Evolutionary conservation across 2,329 filamentous ascomycete genomes (phyloP), one percentile per base, ranked within the genome.

Genomic region (Colletotrichum australisinense): DNA sequence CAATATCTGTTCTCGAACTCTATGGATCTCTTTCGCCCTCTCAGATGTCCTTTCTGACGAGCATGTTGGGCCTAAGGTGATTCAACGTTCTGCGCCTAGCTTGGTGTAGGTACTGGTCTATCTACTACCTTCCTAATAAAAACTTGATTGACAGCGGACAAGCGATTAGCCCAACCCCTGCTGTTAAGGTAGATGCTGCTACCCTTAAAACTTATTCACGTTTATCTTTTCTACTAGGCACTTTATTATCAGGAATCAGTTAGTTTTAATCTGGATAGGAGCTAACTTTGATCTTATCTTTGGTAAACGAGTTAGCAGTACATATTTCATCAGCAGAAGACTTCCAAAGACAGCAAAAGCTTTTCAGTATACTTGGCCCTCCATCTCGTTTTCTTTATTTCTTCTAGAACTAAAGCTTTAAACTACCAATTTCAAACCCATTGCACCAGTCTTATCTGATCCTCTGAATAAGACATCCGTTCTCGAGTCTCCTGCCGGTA

Each of bases 1-100:
- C 30, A 19, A 8, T 22, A 46, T 57, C 57, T 57, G 64, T 72
- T 64, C 65, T 63, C 69, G 65, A 6, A 58, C 42, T 46, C 16
- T 46, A 46, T 16, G 16, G 9, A 32, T 24, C 26, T 42, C 9
- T 32, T 28, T 26, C 58, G 65, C 28, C 49, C 69, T 67, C 57
- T 72, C 59, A 30, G 11, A 7, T 26, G 5, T 16, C 58, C 30
- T 26, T 24, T 56, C 58, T 63, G n/a, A 64, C 66, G 28, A 68
- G 42, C 11, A 22, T 52, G 53, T 46, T 46, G 58, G 63, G 69
- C 58, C 65, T 46, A 58, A 24, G 32, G 58, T 28, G 58, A 32
- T 2, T 28, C 32, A 69, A 59, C 28, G 19, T 38, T 38, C 26
- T n/a, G 30, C 22, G 46, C 42, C 58, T 3, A 52, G 12, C 5